phyloP scores from a whole-genome alignment of 768 basidiomycete genomes.

The Lactarius deliciosus region DNA sequence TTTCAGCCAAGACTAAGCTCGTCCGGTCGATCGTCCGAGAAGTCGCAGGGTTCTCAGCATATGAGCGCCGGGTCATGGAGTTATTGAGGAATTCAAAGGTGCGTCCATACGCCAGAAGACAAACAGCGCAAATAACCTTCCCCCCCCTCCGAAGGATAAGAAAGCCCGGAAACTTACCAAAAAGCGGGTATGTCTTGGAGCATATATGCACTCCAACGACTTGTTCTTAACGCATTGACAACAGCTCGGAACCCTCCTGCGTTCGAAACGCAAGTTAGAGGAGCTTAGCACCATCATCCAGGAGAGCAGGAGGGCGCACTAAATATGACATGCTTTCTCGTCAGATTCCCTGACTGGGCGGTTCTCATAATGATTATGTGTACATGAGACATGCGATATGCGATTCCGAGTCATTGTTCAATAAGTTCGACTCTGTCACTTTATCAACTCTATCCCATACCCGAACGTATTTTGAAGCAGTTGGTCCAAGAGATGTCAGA shows the following conservation, averaged over 20 bases:
- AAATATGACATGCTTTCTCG: slow-evolving; percentile 24
- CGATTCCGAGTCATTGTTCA: neutral
- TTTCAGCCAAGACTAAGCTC: slow-evolving; percentile 88
- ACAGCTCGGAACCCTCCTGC: slow-evolving; percentile 94
- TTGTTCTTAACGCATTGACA: slow-evolving; percentile 21
- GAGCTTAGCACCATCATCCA: slow-evolving; percentile 90
- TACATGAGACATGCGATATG: slow-evolving; percentile 16
- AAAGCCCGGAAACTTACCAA: slow-evolving; percentile 99
- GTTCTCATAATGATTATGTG: slow-evolving; percentile 20
- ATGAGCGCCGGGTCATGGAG: slow-evolving; percentile 98
- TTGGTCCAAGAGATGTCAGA: neutral
- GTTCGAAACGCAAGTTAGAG: slow-evolving; percentile 98
- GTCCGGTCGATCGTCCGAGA: slow-evolving; percentile 93
- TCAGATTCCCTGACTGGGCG: neutral
- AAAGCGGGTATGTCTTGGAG: slow-evolving; percentile 79
- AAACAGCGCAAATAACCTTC: neutral
- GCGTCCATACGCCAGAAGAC: slow-evolving; percentile 34
- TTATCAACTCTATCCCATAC: neutral
- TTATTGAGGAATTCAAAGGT: slow-evolving; percentile 97
- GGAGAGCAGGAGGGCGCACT: slow-evolving; percentile 80
- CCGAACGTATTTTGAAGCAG: neutral
- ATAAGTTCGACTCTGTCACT: slow-evolving; percentile 1
- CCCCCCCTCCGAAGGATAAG: slow-evolving; percentile 92
- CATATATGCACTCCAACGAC: neutral
- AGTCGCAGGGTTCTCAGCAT: slow-evolving; percentile 96